Percentiles rank a stretch among this genome's conserved stretches.
Conservation (phyloP, 176 grass and related monocot genomes). For the Rhynchospora breviuscula region DNA sequence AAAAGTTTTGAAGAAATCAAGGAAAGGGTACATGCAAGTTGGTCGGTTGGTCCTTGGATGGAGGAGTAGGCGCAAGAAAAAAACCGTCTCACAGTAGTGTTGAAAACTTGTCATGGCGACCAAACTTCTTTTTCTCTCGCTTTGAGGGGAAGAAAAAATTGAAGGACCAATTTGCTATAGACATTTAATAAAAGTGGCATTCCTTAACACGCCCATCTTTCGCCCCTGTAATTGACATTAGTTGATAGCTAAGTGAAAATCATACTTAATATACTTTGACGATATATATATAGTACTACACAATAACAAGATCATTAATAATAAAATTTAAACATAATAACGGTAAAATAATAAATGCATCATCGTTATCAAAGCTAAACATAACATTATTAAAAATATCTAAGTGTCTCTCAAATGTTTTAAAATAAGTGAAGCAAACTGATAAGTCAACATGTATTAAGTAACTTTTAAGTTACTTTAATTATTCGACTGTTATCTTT, state of each 20-base stretch:
- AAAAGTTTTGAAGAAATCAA: background rate
- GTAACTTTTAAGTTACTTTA: background rate
- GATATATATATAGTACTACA: background rate
- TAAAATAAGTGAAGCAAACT: background rate
- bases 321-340: background rate
- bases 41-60: slow-evolving; percentile 23
- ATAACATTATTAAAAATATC: background rate
- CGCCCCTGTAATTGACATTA: background rate
- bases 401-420: background rate
- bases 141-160: slow-evolving; percentile 7
- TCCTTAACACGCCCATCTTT: background rate
- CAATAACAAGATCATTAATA: background rate
- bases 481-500: background rate
- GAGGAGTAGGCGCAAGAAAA: background rate
- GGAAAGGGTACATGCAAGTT: slow-evolving; percentile 18
- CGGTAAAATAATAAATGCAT: no score
- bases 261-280: background rate
- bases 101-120: slow-evolving; percentile 19
- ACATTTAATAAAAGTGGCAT: background rate
- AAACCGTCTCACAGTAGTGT: slow-evolving; percentile 1
- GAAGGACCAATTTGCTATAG: background rate
- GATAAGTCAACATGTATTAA: background rate
- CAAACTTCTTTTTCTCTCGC: slow-evolving; percentile 20
- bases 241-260: background rate
- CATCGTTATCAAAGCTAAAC: background rate